Base-by-base conservation (phyloP, 169 alveolate genomes). In the Eimeria zaria region DNA sequence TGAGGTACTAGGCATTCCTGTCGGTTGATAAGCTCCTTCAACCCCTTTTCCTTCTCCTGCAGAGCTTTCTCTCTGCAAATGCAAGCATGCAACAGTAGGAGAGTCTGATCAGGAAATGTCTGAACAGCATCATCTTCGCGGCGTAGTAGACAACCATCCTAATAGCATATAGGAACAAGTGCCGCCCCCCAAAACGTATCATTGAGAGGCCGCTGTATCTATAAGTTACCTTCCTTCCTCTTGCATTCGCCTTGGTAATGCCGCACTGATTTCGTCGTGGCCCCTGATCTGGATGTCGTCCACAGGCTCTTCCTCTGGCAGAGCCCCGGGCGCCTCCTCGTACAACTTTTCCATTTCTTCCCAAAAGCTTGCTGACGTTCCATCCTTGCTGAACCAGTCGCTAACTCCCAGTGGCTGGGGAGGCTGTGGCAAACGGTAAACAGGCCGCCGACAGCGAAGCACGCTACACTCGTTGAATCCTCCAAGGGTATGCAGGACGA, bases 401-500 rank as follows among this genome's bases (percentile, higher is more conserved):
- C 80, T 60, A 24, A 62, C 67, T 11, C 92, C 92, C 36, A 58
- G 27, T 3, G 92, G 92, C 78, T 85, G 92, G 30, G 92, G 92
- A 27, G 92, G 92, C 64, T 85, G 62, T 27, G 64, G 78, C 58
- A 85, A 6, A 22, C 92, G 92, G 92, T 85, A 85, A 11, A 41
- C 78, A 22, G 92, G 92, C 55, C 92, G 44, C 60, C 92, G 48
- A 30, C 92, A 85, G 6, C 92, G 92, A 60, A 85, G 48, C 80
- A 85, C 53, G 78, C 92, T 85, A 33, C 53, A 39, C 81, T 85
- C 92, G 92, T 85, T 85, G 58, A 85, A 85, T 12, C 74, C 74
- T 30, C 92, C 92, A 20, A 85, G 92, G 30, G 92, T 85, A 46
- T 85, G 92, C 78, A 85, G 55, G 60, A 85, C 41, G 80, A 85